A percentile compares a stretch with the other conserved stretches of the same genome.
phyloP scores from a whole-genome alignment of 805 yeast species.

The Ogataea naganishii region DNA sequence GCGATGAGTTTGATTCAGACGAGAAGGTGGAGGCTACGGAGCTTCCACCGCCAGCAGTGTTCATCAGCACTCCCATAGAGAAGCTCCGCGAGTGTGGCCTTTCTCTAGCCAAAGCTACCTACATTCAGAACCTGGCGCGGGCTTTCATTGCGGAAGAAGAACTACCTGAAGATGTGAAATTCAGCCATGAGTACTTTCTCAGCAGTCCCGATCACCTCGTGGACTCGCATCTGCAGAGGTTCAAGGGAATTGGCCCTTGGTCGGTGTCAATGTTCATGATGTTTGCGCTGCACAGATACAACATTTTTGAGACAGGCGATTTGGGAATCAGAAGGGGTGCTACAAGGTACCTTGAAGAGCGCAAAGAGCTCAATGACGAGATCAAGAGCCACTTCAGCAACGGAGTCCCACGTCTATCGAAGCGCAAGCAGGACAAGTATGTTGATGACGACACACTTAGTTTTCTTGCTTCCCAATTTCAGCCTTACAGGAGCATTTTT shows the following conservation, averaged over 20 bases:
- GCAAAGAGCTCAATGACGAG: conserved; percentile 40
- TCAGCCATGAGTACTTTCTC: conserved; percentile 10
- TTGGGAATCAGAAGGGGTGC: conserved; percentile 82
- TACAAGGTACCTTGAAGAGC: conserved; percentile 46
- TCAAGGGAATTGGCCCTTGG: conserved; percentile 82
- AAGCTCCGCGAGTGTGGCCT: conserved; percentile 57
- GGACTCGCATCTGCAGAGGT: conserved; percentile 10
- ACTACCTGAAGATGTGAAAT: conserved; percentile 8
- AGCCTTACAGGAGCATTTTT: conserved; percentile 59
- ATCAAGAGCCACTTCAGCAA: conserved; percentile 29
- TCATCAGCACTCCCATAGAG: conserved; percentile 33
- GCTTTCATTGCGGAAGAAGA: conserved; percentile 30
- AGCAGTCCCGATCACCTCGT: conserved; percentile 8
- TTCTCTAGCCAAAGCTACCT: conserved; percentile 58
- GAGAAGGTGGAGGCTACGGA: conserved; percentile 8
- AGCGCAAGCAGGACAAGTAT: conserved; percentile 6
- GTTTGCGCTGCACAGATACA: conserved; percentile 56
- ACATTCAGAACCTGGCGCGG: conserved; percentile 45
- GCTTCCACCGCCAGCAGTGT: conserved; percentile 45
- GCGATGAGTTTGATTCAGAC: too few relatives aligned
- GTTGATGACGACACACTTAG: conserved; percentile 50
- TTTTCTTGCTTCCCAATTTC: conserved; percentile 46
- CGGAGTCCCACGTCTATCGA: conserved; percentile 8
- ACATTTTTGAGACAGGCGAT: conserved; percentile 73
- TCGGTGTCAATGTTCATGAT: conserved; percentile 80